Evolutionary conservation across 805 yeast species (phyloP).

Genomic region (Candida silvatica): DNA sequence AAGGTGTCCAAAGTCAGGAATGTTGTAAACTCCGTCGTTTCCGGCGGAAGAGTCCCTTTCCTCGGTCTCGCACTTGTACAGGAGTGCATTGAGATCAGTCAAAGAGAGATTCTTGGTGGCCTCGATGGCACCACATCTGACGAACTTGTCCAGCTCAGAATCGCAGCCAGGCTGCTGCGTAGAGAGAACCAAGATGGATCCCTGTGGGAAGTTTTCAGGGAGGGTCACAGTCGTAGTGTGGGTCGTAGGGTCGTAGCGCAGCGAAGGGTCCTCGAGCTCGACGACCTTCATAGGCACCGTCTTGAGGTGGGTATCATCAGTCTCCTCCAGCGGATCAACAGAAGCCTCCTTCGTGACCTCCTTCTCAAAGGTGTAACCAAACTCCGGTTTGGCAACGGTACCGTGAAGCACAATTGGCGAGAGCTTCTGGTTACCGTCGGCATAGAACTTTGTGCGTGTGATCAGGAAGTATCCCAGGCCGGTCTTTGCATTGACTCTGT

Average conservation of each 20-base stretch:
- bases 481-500: conserved; percentile 71
- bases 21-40: conserved; percentile 57
- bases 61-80: conserved; percentile 78
- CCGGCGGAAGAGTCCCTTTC: conserved; percentile 79
- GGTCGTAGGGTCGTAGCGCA: conserved; percentile 33
- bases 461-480: conserved; percentile 87
- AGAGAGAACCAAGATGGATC: conserved; percentile 78
- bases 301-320: conserved; percentile 26
- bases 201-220: conserved; percentile 70
- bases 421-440: conserved; percentile 40
- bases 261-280: conserved; percentile 40
- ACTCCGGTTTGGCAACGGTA: conserved; percentile 45
- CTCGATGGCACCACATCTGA: conserved; percentile 68
- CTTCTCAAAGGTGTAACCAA: conserved; percentile 46
- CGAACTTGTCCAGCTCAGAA: conserved; percentile 50
- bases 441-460: conserved; percentile 72
- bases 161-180: conserved; percentile 66
- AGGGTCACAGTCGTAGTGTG: conserved; percentile 45
- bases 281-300: conserved; percentile 61
- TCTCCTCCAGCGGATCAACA: conserved; percentile 25
- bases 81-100: conserved; percentile 63
- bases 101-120: conserved; percentile 57
- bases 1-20: conserved; percentile 68
- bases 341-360: conserved; percentile 41
- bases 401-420: conserved; percentile 55